Evolutionary conservation across 1,284 basidiomycete species (phyloP).

Genomic region (Irpex sp.): DNA sequence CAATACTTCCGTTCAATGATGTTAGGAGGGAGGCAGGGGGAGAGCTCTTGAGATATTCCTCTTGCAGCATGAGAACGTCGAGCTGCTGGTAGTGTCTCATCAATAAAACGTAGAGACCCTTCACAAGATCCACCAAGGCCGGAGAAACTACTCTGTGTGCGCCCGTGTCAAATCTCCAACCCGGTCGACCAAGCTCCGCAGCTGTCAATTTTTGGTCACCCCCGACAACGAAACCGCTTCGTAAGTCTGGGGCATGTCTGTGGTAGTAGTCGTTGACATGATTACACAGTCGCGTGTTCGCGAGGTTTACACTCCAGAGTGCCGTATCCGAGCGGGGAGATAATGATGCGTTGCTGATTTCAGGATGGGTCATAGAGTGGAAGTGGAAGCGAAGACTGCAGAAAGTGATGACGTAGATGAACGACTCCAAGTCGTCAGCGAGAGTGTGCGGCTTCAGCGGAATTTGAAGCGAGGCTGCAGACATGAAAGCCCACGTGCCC

Average conservation of each 20-base stretch:
- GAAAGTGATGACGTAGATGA: conserved; percentile 2
- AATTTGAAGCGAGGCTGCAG: background rate
- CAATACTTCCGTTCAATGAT: background rate
- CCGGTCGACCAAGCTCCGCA: background rate
- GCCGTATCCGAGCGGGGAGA: background rate
- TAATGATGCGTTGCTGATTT: background rate
- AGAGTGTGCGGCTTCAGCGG: conserved; percentile 2
- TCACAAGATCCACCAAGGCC: background rate
- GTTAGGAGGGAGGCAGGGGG: background rate
- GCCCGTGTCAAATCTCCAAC: background rate
- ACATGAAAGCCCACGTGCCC: conserved; percentile 7
- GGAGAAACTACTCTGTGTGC: background rate
- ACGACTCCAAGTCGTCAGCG: conserved; percentile 4
- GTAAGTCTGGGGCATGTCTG: background rate
- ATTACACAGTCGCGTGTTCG: background rate
- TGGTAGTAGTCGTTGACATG: background rate
- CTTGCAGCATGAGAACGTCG: conserved; percentile 8
- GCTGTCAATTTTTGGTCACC: background rate
- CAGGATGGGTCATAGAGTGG: background rate
- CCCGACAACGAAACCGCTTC: background rate
- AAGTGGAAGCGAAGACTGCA: background rate
- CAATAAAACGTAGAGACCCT: background rate
- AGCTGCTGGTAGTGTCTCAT: background rate
- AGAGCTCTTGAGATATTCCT: background rate
- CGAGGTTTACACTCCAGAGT: background rate